Evolutionary conservation across 2,329 filamentous ascomycete genomes (phyloP).

Genomic region (Xylariaceae sp.): DNA sequence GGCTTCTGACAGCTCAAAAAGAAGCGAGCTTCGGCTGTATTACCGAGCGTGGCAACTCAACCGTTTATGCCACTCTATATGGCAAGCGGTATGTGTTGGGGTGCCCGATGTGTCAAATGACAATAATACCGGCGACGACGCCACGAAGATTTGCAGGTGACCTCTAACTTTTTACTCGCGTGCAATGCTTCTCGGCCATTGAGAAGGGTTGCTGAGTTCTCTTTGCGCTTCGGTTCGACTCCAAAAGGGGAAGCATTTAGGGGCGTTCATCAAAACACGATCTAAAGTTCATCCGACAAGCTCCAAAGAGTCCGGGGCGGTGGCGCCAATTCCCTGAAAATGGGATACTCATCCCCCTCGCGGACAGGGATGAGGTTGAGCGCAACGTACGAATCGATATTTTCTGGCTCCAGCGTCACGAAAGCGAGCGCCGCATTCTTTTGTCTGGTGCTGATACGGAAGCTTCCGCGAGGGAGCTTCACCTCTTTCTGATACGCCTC

Average conservation of each 20-base stretch:
- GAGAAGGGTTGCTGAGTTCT: not conserved
- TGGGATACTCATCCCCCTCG: slow-evolving; percentile 26
- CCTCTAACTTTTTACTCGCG: no score
- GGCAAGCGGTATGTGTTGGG: no score
- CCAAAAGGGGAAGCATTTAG: not conserved
- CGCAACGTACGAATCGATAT: slow-evolving; percentile 27
- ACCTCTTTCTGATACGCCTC: slow-evolving; percentile 15
- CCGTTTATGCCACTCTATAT: no score
- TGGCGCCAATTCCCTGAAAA: slow-evolving; percentile 20
- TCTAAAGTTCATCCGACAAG: slow-evolving; percentile 10
- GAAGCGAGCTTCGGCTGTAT: no score
- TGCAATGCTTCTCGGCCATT: no score
- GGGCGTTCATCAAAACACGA: not conserved
- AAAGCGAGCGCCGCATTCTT: slow-evolving; percentile 29
- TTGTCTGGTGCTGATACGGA: slow-evolving; percentile 24
- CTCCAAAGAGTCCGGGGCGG: not conserved
- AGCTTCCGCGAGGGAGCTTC: slow-evolving; percentile 24
- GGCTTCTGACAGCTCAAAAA: no score
- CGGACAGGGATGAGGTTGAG: slow-evolving; percentile 27
- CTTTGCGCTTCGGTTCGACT: not conserved
- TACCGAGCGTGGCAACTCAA: no score
- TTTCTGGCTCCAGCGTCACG: slow-evolving; percentile 28
- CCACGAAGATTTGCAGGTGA: no score
- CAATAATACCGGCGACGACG: not conserved
- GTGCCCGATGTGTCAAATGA: not conserved